phyloP scores from a whole-genome alignment of 2,329 filamentous ascomycete genomes.

The Penicillium sp. region DNA sequence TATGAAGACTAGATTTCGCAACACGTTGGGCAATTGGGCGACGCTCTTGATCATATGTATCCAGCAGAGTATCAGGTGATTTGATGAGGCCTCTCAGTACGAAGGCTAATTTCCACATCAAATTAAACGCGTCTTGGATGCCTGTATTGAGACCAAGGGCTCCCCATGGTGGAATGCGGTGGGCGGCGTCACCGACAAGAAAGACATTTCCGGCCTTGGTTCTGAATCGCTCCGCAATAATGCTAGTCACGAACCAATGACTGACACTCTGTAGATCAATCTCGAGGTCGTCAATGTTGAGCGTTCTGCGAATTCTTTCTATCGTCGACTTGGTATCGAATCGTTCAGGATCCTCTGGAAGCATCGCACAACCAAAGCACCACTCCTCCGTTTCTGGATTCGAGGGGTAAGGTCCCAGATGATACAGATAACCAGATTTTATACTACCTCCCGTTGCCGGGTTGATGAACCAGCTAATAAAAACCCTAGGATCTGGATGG shows the following conservation, averaged over 20 bases:
- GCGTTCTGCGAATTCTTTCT: slow-evolving; percentile 24
- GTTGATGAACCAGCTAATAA: slow-evolving; percentile 39
- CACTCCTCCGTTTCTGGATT: slow-evolving; percentile 32
- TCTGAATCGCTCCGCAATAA: slow-evolving; percentile 29
- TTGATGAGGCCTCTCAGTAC: not conserved
- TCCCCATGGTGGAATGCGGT: slow-evolving; percentile 38
- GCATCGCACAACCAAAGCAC: slow-evolving; percentile 31
- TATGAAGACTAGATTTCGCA: slow-evolving; percentile 27
- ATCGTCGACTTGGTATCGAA: slow-evolving; percentile 27
- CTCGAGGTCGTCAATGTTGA: slow-evolving; percentile 31
- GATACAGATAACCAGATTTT: slow-evolving; percentile 36
- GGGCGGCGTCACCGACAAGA: slow-evolving; percentile 41
- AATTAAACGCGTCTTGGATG: slow-evolving; percentile 39
- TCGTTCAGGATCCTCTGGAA: slow-evolving; percentile 22
- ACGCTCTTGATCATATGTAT: not conserved
- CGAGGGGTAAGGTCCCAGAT: slow-evolving; percentile 34
- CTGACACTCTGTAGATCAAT: slow-evolving; percentile 32
- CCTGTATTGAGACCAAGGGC: slow-evolving; percentile 41
- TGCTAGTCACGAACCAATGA: slow-evolving; percentile 34
- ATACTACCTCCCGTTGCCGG: slow-evolving; percentile 35
- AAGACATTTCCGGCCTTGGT: slow-evolving; percentile 28
- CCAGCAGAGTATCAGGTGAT: not conserved
- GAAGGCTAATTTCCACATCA: slow-evolving; percentile 38
- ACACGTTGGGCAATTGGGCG: slow-evolving; percentile 18
- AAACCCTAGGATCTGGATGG: slow-evolving; percentile 32